phyloP scores from a whole-genome alignment of 345 rosid species.

The Brassica carinata region DNA sequence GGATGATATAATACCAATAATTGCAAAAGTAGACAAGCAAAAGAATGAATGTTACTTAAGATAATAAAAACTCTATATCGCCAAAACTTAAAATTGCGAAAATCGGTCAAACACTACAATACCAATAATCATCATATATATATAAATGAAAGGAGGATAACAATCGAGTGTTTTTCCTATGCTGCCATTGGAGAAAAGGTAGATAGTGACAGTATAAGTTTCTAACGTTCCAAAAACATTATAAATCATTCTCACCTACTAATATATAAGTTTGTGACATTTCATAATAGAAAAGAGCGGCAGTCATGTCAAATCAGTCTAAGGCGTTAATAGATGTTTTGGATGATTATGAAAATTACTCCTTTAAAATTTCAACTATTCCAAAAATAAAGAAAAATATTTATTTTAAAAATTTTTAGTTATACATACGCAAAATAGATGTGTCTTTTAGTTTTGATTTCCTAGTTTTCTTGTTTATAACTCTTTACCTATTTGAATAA shows the following conservation, averaged over 20 bases:
- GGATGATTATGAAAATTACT: too few species aligned
- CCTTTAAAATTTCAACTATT: too few species aligned
- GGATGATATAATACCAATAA: too few species aligned
- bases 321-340: too few species aligned
- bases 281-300: background rate
- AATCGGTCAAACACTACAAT: background rate
- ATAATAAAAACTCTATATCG: background rate
- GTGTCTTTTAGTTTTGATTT: too few species aligned
- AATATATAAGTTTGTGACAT: background rate
- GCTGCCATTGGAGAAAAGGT: conserved; percentile 34
- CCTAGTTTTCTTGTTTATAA: too few species aligned
- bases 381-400: too few species aligned
- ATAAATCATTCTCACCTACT: background rate
- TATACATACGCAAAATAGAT: too few species aligned
- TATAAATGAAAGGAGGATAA: background rate
- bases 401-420: too few species aligned
- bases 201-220: background rate
- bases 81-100: background rate
- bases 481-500: too few species aligned
- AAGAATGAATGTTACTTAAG: background rate
- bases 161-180: conserved; percentile 7
- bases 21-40: background rate
- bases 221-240: background rate
- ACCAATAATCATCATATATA: background rate
- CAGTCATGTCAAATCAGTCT: too few species aligned